phyloP scores from a whole-genome alignment of 2,329 filamentous ascomycete species.

The Aaosphaeria arxii region DNA sequence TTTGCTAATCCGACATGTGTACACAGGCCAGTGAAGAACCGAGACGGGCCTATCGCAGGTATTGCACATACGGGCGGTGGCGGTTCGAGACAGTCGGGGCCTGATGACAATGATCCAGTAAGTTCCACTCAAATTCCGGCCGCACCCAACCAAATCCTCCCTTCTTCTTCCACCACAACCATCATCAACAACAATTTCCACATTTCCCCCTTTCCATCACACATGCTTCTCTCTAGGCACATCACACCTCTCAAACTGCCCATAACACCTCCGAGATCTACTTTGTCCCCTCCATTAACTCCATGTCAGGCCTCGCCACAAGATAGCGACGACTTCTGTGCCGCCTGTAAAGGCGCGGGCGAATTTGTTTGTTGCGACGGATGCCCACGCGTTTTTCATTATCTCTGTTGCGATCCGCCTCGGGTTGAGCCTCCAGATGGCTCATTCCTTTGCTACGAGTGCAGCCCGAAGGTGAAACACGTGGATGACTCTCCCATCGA shows the following conservation, averaged over 20 bases:
- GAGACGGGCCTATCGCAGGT: constrained; percentile 65
- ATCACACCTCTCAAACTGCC: constrained; percentile 33
- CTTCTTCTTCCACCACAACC: constrained; percentile 33
- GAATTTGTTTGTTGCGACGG: constrained; percentile 91
- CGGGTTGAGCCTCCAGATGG: constrained; percentile 32
- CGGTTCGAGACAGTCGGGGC: constrained; percentile 61
- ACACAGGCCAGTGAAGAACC: constrained; percentile 72
- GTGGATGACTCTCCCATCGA: constrained; percentile 22
- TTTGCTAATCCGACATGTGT: constrained; percentile 26
- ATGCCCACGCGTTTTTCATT: constrained; percentile 87
- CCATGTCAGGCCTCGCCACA: constrained; percentile 37
- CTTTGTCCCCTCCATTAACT: constrained; percentile 40
- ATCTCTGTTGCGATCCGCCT: constrained; percentile 81
- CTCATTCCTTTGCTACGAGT: constrained; percentile 72
- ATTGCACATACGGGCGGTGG: constrained; percentile 56
- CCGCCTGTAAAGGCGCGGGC: constrained; percentile 78
- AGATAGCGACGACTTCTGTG: constrained; percentile 87
- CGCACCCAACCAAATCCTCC: constrained; percentile 41
- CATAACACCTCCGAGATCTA: constrained; percentile 33
- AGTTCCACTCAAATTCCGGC: constrained; percentile 43
- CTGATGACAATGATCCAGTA: constrained; percentile 56
- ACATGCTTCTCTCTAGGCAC: constrained; percentile 16
- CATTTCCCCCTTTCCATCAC: not conserved
- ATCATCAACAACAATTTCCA: constrained; percentile 21
- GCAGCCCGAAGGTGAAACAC: constrained; percentile 18